Base-by-base conservation (phyloP, 257 asterid genomes). In the Datura wrightii region DNA sequence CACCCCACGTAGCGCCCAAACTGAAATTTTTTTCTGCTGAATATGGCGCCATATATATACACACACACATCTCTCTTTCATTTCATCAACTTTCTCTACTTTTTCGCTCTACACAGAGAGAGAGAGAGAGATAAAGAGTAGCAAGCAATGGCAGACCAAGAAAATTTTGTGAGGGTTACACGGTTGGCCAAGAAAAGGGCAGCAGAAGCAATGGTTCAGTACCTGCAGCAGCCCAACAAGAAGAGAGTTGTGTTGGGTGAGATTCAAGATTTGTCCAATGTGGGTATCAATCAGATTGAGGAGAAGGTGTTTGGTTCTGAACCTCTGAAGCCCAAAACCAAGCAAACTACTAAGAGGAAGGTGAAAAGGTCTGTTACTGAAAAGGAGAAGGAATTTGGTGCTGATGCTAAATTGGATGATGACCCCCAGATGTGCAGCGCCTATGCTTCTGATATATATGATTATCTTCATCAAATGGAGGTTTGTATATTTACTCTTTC, bases 391-490 rank as follows among this genome's bases (percentile, higher is more conserved):
- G 50, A 31, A 4, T 15, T 31, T 6, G 69, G 24, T 60, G 86
- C 1, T 24, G 31, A 24, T 24, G 31, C 31, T 24, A 24, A 24
- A 24, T 24, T 24, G 31, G 31, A 84, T 10, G 84, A 83, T 65
- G 89, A 83, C 66, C 86, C 89, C 1, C 86, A 83, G 79, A 86
- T 86, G 89, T 86, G 89, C 19, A 48, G 19, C 42, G 83, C 86
- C 11, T 83, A 86, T 79, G 89, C 2, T 67, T 55, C 82, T 44
- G 85, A 83, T 31, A 86, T 86, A 52, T 79, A 86, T 58, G 44
- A 86, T 8, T 83, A 86, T 83, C 58, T 86, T 15, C 87, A 54
- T 36, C 69, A 79, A 65, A 52, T 86, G 85, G 87, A 86, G 89
- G 89, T 63, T 46, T 1, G 82, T 65, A 3, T 3, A 42, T 53